A percentile compares a stretch with the other conserved stretches of the same genome.
phyloP scores from a whole-genome alignment of 1,139 yeast genomes.

The Blastobotrys elegans region DNA sequence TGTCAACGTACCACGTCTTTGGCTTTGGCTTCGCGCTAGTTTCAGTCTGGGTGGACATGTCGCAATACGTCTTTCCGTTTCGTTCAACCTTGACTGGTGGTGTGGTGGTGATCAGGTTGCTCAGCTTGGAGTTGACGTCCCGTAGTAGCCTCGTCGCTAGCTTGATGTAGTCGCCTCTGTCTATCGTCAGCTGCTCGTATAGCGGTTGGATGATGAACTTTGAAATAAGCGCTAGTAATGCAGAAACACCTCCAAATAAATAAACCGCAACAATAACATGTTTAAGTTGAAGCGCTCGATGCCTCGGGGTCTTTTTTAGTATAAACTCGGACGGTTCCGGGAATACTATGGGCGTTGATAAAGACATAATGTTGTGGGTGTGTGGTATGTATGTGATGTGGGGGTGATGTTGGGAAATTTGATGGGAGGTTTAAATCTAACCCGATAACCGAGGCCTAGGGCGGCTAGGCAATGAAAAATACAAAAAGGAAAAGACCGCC shows the following conservation, averaged over 20 bases:
- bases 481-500: too few species aligned
- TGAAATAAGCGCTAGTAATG: conserved; percentile 30
- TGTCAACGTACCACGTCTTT: neutral
- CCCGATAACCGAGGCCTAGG: too few species aligned
- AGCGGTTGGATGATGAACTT: conserved; percentile 34
- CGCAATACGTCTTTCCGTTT: conserved; percentile 25
- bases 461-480: too few species aligned
- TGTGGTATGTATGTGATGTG: neutral
- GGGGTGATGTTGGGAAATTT: neutral
- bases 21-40: neutral
- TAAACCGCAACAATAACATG: conserved; percentile 31
- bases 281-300: conserved; percentile 23
- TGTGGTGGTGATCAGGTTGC: conserved; percentile 20
- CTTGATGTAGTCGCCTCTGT: conserved; percentile 31
- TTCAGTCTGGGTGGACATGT: conserved; percentile 32
- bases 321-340: conserved; percentile 24
- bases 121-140: conserved; percentile 21
- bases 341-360: conserved; percentile 19
- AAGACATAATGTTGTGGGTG: neutral
- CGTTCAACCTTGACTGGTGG: conserved; percentile 23
- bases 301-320: conserved; percentile 12
- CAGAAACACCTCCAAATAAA: conserved; percentile 34
- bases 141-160: conserved; percentile 23
- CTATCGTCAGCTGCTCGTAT: conserved; percentile 33
- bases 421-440: too few species aligned